Evolutionary conservation across 1,284 basidiomycete species (phyloP).

Genomic region (Fomitopsis betulina): DNA sequence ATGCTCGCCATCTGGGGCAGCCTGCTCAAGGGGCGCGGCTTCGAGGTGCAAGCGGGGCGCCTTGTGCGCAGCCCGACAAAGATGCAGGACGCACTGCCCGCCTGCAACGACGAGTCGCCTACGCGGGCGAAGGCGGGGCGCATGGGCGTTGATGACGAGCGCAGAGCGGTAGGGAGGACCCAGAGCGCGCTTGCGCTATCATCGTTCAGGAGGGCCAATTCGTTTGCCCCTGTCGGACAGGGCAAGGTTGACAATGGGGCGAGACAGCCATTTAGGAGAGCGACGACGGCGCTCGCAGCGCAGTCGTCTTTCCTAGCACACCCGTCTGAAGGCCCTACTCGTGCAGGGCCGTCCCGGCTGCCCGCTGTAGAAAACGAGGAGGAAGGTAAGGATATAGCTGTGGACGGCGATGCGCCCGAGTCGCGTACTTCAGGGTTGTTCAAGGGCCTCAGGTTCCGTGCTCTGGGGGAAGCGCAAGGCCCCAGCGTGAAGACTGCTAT

Average conservation of each 20-base stretch:
- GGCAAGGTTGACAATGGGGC: constrained; percentile 22
- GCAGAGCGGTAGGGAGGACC: background rate
- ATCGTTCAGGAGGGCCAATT: constrained; percentile 51
- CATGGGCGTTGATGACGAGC: constrained; percentile 5
- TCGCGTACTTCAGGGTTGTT: constrained; percentile 35
- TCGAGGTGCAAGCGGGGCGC: constrained; percentile 48
- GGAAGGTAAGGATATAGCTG: background rate
- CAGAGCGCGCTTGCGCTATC: constrained; percentile 42
- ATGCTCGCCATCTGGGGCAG: constrained; percentile 65
- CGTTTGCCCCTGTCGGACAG: constrained; percentile 42
- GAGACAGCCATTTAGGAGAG: constrained; percentile 46
- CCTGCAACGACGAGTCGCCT: constrained; percentile 11
- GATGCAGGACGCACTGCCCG: constrained; percentile 21
- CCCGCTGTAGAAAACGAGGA: constrained; percentile 2
- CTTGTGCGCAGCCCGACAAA: constrained; percentile 54
- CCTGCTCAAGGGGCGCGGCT: constrained; percentile 60
- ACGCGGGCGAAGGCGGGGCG: constrained; percentile 8
- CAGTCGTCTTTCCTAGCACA: constrained; percentile 15
- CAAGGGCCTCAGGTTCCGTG: constrained; percentile 46
- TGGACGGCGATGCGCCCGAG: background rate
- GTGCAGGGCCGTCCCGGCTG: background rate
- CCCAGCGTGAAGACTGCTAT: constrained; percentile 52
- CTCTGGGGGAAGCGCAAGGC: constrained; percentile 60
- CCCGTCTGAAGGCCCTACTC: background rate
- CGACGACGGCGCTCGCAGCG: constrained; percentile 12